These are phyloP conservation scores for Cladosporium sp. DNA, from an alignment of 2,329 filamentous ascomycete genomes.

Conservation along the genomic window DNA sequence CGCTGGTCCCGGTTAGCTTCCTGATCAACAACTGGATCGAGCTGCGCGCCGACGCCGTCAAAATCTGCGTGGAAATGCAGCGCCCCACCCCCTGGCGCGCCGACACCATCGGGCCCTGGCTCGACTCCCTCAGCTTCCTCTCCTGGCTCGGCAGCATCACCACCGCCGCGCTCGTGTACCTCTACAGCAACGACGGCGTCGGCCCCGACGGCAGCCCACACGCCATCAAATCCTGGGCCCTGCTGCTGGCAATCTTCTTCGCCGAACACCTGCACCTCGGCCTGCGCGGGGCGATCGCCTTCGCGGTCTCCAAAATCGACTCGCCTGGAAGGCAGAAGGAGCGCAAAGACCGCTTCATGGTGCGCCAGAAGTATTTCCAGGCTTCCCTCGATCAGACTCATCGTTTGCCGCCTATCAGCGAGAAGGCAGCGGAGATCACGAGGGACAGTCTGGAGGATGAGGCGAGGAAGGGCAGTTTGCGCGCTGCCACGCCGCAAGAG, in stretches of 20 bases:
- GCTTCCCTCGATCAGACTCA: slow-evolving; percentile 60
- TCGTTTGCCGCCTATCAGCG: slow-evolving; percentile 43
- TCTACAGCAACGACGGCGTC: slow-evolving; percentile 69
- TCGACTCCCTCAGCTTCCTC: slow-evolving; percentile 80
- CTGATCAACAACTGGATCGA: slow-evolving; percentile 96
- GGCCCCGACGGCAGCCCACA: slow-evolving; percentile 63
- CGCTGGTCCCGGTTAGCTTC: slow-evolving; percentile 83
- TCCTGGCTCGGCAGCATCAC: slow-evolving; percentile 90
- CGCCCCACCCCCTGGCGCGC: slow-evolving; percentile 84
- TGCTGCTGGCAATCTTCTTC: slow-evolving; percentile 76
- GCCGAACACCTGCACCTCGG: slow-evolving; percentile 87
- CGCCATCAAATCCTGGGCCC: slow-evolving; percentile 70
- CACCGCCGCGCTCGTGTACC: slow-evolving; percentile 79
- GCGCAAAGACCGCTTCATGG: slow-evolving; percentile 70
- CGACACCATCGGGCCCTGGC: slow-evolving; percentile 91
- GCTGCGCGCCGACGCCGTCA: slow-evolving; percentile 85
- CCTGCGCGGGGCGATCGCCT: slow-evolving; percentile 66
- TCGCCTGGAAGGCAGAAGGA: slow-evolving; percentile 83
- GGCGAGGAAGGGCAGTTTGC: slow-evolving; percentile 37
- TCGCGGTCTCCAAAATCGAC: slow-evolving; percentile 73
- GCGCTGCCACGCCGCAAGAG: slow-evolving; percentile 39
- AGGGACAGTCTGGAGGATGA: slow-evolving; percentile 60
- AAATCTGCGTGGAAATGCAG: slow-evolving; percentile 85
- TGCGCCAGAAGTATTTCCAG: slow-evolving; percentile 74
- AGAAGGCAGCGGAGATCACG: slow-evolving; percentile 56